Evolutionary conservation across 371 early-diverging fungal species (phyloP), one percentile per base, ranked within the genome.

Genomic region (Chytridiales sp.): DNA sequence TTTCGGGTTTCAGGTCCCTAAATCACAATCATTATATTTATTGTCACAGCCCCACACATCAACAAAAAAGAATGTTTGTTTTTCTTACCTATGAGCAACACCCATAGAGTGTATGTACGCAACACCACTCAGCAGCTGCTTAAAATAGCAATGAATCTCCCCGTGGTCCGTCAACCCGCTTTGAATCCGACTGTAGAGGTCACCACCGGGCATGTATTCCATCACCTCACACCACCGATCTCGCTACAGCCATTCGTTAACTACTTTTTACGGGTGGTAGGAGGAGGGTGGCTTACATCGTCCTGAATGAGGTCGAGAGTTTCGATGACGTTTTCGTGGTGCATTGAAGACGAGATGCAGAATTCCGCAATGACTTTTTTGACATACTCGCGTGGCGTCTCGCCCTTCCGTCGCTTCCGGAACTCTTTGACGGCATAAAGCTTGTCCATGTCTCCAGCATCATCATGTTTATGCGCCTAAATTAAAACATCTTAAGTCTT

Each of bases 271-370:
- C 17, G 8, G 40, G 56, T 9, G n/a, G 17, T 43, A 22, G 17
- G 29, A 29, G 32, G 44, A 41, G n/a, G 2, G 11, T 21, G 24
- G 30, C 78, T 80, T 55, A 87, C 84, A 60, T 77, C 70, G 68
- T 95, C 94, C 70, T 89, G 83, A 15, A 94, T 87, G 24, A 97
- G 72, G 70, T 97, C 97, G 11, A 95, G 80, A 0, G 95, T 95
- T 62, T 89, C 84, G 13, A 97, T 89, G 6, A 97, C 74, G 69
- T 97, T 97, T 56, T 81, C 80, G 69, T 97, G 94, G 55, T 87
- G 83, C 62, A 97, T 84, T 9, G 90, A 88, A 21, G 89, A 87
- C 50, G 74, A 72, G 58, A 96, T 95, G 72, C 96, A 95, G 67
- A 93, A 95, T 76, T 95, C 95, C 49, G 87, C 82, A 46, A 88